These are phyloP conservation scores for Diospyros lotus DNA, from an alignment of 148 eudicot genomes.

Conservation along the genomic window DNA sequence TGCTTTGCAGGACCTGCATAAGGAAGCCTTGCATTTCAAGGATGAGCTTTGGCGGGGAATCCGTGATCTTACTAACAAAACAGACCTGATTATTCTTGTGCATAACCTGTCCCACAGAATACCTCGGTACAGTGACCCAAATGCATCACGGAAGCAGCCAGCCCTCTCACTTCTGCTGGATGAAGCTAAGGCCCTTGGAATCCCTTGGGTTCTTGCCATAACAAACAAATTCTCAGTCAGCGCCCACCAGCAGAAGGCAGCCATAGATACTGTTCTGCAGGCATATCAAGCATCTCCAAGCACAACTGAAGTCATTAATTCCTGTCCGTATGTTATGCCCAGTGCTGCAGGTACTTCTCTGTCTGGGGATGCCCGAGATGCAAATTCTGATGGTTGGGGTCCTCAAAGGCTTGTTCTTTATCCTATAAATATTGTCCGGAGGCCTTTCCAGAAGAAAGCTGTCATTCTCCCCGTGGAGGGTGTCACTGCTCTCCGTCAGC, in stretches of 20 bases:
- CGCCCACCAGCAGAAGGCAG: constrained; percentile 83
- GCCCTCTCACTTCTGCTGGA: constrained; percentile 72
- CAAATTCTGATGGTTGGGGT: constrained; percentile 37
- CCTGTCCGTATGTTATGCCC: constrained; percentile 82
- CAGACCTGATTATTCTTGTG: constrained; percentile 84
- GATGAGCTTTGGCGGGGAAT: constrained; percentile 94
- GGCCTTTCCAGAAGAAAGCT: constrained; percentile 84
- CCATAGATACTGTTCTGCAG: constrained; percentile 64
- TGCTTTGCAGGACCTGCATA: constrained; percentile 64
- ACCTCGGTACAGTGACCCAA: constrained; percentile 58
- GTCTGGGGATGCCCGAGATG: constrained; percentile 36
- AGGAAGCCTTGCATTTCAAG: constrained; percentile 75
- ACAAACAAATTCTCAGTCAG: constrained; percentile 91
- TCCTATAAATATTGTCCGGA: constrained; percentile 61
- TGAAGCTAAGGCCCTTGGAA: constrained; percentile 93
- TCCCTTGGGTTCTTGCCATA: constrained; percentile 97
- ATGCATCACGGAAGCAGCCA: constrained; percentile 45
- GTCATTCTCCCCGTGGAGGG: constrained; percentile 87
- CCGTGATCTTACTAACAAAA: constrained; percentile 79
- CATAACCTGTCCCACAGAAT: constrained; percentile 90
- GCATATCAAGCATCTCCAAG: constrained; percentile 87
- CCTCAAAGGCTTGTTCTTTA: constrained; percentile 46
- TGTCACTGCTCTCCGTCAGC: constrained; percentile 63
- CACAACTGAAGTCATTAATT: constrained; percentile 70
- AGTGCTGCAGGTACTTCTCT: constrained; percentile 49